Base-by-base conservation (phyloP, 768 basidiomycete genomes). In the Termitomyces sp. region DNA sequence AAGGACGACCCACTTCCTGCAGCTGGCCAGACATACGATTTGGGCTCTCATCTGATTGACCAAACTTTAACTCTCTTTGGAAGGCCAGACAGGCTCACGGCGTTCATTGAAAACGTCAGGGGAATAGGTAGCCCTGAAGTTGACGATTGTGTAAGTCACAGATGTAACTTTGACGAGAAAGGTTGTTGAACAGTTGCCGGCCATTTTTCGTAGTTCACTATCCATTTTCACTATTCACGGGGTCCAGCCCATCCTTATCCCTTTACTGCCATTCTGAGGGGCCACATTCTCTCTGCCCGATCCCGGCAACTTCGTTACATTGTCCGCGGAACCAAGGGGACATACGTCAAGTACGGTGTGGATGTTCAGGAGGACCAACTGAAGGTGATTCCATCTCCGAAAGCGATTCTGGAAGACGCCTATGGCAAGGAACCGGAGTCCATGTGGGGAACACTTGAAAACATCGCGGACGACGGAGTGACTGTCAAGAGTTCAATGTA, bases 291-390 rank as follows among this genome's bases (percentile, higher is more conserved):
- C 31, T 90, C 90, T 5, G 85, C 84, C 23, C 75, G 81, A 27
- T 74, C 80, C 5, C 77, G 74, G 2, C 93, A 93, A 68, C 70
- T 87, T 23, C 84, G 92, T 21, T 96, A 83, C 69, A 65, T 81
- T 41, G 79, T 92, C 58, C 84, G 87, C 53, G 90, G 91, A 41
- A 83, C 83, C 23, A 77, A 79, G 58, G 91, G 89, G 27, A 81
- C 84, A 3, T 93, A 81, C 71, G 75, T 79, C 57, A 95, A 96
- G 70, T 81, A 78, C 64, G 91, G 91, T 5, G 68, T 90, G 21
- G 92, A 93, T 68, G 72, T 83, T 3, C 92, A 95, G 66, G 92
- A 94, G 71, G 83, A 84, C 51, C 86, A 90, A 61, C 79, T 92
- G 49, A 85, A 84, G 65, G 76, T 68, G 11, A 81, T 85, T 49